Evolutionary conservation across 257 asterid genomes (phyloP).

Genomic region (Galeopsis tetrahit): DNA sequence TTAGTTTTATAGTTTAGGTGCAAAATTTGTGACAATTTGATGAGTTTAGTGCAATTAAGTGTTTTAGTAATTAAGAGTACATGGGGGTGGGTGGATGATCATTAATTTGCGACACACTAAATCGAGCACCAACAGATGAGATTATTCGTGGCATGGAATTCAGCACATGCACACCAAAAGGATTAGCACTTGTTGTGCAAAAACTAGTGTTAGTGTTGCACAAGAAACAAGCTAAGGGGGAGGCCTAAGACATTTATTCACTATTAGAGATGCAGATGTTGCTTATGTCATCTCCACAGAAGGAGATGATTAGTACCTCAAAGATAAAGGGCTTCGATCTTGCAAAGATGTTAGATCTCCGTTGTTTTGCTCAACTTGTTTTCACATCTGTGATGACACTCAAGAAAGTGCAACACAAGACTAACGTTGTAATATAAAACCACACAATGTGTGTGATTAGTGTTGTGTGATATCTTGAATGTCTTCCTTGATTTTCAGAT

Average conservation of each 20-base stretch:
- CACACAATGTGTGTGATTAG: conserved; percentile 44
- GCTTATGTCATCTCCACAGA: conserved; percentile 10
- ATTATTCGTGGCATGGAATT: no score
- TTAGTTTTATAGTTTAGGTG: no score
- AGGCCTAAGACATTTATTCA: conserved; percentile 26
- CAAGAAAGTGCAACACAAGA: conserved; percentile 47
- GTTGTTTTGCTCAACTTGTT: neutral
- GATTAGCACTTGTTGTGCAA: conserved; percentile 4
- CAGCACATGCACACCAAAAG: neutral
- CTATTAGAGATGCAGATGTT: conserved; percentile 16
- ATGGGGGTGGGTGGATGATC: no score
- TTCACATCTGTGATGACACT: conserved; percentile 33
- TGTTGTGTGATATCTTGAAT: neutral
- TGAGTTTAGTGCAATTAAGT: no score
- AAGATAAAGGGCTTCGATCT: conserved; percentile 6
- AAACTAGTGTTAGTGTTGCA: neutral
- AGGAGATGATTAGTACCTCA: conserved; percentile 22
- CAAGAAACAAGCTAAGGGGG: neutral
- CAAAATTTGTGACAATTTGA: no score
- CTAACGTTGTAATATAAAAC: conserved; percentile 42
- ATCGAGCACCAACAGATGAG: conserved; percentile 19
- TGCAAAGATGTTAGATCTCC: conserved; percentile 26
- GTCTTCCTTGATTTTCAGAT: conserved; percentile 31
- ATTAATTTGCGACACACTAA: neutral
- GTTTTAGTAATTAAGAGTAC: no score